phyloP scores from a whole-genome alignment of 331 rosid species.

The Spiraea crenata region DNA sequence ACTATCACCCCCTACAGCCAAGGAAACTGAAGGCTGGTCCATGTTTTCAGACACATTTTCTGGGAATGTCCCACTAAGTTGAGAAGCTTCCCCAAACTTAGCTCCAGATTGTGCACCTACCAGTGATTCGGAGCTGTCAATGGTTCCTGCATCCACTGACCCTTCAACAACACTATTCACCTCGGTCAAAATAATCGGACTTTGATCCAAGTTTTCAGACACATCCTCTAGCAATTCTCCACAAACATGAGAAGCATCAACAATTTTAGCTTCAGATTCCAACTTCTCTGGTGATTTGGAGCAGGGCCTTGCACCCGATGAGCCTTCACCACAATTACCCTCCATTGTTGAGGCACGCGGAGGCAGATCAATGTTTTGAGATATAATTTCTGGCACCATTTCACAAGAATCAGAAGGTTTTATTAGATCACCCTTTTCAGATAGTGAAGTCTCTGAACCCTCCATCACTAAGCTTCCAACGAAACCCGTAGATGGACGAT shows the following conservation, averaged over 20 bases:
- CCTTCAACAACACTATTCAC: constrained; percentile 28
- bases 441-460: constrained; percentile 25
- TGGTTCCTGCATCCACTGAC: constrained; percentile 23
- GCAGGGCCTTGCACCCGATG: constrained; percentile 20
- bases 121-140: not conserved
- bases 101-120: constrained; percentile 24
- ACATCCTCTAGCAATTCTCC: constrained; percentile 6
- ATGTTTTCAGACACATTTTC: constrained; percentile 10
- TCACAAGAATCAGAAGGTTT: constrained; percentile 19
- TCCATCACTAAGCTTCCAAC: constrained; percentile 26
- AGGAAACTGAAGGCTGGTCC: constrained; percentile 17
- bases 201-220: constrained; percentile 1
- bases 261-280: constrained; percentile 26
- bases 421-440: constrained; percentile 30
- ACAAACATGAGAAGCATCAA: constrained; percentile 18
- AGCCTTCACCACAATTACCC: constrained; percentile 30
- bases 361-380: constrained; percentile 1
- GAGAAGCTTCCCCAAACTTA: constrained; percentile 12
- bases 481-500: constrained; percentile 28
- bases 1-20: constrained; percentile 14
- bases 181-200: constrained; percentile 23
- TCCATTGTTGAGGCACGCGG: constrained; percentile 23
- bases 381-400: constrained; percentile 9
- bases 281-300: constrained; percentile 3
- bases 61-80: constrained; percentile 19